Evolutionary conservation across 2,329 filamentous ascomycete genomes (phyloP), one percentile per base, ranked within the genome.

Genomic region (Verticillium longisporum): DNA sequence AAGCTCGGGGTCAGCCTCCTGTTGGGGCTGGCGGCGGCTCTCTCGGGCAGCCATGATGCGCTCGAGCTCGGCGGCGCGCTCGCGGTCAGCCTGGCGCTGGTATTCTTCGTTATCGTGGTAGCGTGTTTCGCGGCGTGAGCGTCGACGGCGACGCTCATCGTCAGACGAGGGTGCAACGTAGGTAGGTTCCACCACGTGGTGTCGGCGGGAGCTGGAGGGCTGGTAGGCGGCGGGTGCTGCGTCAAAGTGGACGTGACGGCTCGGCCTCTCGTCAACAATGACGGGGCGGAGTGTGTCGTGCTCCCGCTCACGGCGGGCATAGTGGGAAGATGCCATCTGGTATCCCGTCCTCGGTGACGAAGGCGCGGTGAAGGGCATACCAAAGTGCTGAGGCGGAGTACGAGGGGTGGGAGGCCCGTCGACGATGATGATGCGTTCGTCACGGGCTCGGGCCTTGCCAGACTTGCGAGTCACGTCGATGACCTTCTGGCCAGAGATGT

Each of bases 351-450:
- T 67, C 67, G 56, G 77, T 75, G 77, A 79, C 3, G 76, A 64
- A 13, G 77, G 76, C 21, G 72, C 72, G 41, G 77, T 79, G 66
- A 74, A 74, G 6, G 78, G 73, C 18, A 72, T 70, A 60, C 63
- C 65, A 66, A 73, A 77, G 37, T 70, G 67, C 63, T 75, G 77
- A n/a, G 80, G 78, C 32, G 80, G 77, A 33, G 79, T 79, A 60
- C 76, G 74, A 41, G 79, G 76, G 9, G 76, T 77, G 13, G 79
- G 75, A 3, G 78, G 78, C 64, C 72, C 73, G 62, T 81, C 76
- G 58, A 78, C 73, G 61, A 83, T 72, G 60, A 79, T 66, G 59
- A 78, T 72, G 61, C 78, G 77, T 63, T 82, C 79, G 54, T 73
- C 63, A 37, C 21, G 32, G 61, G 68, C 67, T 58, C 38, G 37